Percentiles rank a stretch among this genome's conserved stretches.
These are phyloP conservation scores for Beauveria asiatica DNA, from an alignment of 2,329 filamentous ascomycete genomes.

Conservation along the genomic window DNA sequence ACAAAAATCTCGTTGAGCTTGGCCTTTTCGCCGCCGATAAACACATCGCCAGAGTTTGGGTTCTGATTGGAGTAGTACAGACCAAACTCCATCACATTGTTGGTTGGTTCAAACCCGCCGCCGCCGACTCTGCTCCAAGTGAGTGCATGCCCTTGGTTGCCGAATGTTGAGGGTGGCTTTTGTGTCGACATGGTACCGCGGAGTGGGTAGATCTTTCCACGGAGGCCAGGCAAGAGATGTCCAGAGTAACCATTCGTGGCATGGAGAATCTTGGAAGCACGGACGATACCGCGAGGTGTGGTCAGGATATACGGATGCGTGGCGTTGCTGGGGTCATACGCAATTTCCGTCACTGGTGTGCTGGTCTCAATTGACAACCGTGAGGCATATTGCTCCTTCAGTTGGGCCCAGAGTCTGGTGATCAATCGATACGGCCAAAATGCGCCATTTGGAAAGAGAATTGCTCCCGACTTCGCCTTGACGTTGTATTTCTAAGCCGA, in stretches of 20 bases:
- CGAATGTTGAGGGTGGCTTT: slow-evolving; percentile 22
- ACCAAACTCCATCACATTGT: slow-evolving; percentile 27
- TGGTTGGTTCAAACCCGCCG: slow-evolving; percentile 36
- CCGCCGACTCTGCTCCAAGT: slow-evolving; percentile 41
- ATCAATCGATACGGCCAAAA: slow-evolving; percentile 42
- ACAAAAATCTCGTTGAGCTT: slow-evolving; percentile 30
- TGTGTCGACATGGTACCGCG: slow-evolving; percentile 42
- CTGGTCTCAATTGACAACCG: slow-evolving; percentile 28
- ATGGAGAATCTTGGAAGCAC: slow-evolving; percentile 42
- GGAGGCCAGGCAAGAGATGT: slow-evolving; percentile 40
- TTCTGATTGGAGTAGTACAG: slow-evolving; percentile 20
- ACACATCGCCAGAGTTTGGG: slow-evolving; percentile 30
- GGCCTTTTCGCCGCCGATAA: slow-evolving; percentile 43
- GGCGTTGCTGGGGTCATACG: slow-evolving; percentile 12
- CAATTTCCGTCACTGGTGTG: slow-evolving; percentile 23
- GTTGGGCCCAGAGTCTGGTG: slow-evolving; percentile 30
- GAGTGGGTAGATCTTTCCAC: slow-evolving; percentile 33
- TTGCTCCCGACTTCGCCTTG: slow-evolving; percentile 21
- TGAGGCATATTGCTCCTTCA: slow-evolving; percentile 15
- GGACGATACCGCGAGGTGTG: slow-evolving; percentile 37
- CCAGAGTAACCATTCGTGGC: slow-evolving; percentile 46
- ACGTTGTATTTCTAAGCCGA: slow-evolving; percentile 16
- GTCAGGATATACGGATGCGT: slow-evolving; percentile 29
- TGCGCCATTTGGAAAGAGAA: slow-evolving; percentile 23
- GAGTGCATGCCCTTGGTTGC: slow-evolving; percentile 19